Evolutionary conservation across 177 flowering plant genomes (phyloP), one percentile per base, ranked within the genome.

Genomic region (Telopea speciosissima): DNA sequence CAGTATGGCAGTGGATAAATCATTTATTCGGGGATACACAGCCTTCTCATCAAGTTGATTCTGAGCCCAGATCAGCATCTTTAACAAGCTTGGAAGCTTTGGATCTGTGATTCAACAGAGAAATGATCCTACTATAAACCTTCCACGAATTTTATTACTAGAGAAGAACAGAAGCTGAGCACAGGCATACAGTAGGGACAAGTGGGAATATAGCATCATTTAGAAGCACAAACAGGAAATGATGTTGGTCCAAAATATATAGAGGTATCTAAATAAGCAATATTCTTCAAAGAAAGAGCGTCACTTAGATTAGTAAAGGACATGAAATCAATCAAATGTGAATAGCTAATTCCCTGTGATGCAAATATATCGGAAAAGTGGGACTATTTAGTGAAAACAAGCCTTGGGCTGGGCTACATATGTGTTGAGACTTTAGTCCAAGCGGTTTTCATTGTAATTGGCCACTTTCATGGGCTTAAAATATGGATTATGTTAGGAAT

Each of bases 31-130:
- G 54, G 97, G 96, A 85, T 85, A 95, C 44, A 81, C 78, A 45
- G 93, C 93, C 79, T 88, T 93, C 76, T 89, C 95, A 69, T 86
- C 95, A 1, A 93, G 94, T 70, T 91, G 92, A 65, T 86, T 88
- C 76, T 96, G 99, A 49, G 90, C 89, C 97, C 97, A 93, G 33
- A 89, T 68, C 77, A 96, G 79, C 96, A 91, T 90, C 84, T 91
- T 93, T 73, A 96, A 74, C 79, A 93, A 83, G 78, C 90, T 85
- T 52, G 93, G 93, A 68, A 96, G 93, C 80, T 90, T 93, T 73
- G 99, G 97, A 74, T 96, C 98, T 93, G 85, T 40, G 23, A 22
- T 63, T 28, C 44, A 69, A 68, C 45, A 66, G 22, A 40, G 26
- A 9, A 69, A 24, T 10, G 5, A 36, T 12, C 16, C 22, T 59